Conservation (phyloP, 1,139 yeast species). For the Yarrowia galli region DNA sequence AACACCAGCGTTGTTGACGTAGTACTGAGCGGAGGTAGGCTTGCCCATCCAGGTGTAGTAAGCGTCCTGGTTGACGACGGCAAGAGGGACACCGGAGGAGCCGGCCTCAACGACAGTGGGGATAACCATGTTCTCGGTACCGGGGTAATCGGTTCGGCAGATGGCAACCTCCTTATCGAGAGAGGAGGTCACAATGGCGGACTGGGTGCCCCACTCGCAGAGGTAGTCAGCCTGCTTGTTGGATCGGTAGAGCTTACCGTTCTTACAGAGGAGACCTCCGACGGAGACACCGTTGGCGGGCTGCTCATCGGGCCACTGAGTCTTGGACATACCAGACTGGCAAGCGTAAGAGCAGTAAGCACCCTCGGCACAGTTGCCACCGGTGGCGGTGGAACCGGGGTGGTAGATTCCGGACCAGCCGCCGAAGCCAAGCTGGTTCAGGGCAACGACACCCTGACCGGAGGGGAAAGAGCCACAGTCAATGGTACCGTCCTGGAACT, state of each 20-base stretch:
- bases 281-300: slow-evolving; percentile 87
- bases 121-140: slow-evolving; percentile 96
- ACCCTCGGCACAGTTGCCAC: slow-evolving; percentile 78
- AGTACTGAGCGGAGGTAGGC: slow-evolving; percentile 92
- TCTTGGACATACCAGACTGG: slow-evolving; percentile 95
- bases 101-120: slow-evolving; percentile 87
- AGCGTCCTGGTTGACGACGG: slow-evolving; percentile 77
- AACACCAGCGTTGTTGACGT: slow-evolving; percentile 96
- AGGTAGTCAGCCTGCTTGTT: slow-evolving; percentile 67
- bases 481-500: slow-evolving; percentile 81
- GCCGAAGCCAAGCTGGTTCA: slow-evolving; percentile 81
- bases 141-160: slow-evolving; percentile 99
- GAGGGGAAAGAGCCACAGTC: slow-evolving; percentile 82
- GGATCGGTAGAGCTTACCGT: slow-evolving; percentile 80
- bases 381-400: slow-evolving; percentile 60
- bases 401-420: slow-evolving; percentile 92
- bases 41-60: slow-evolving; percentile 87
- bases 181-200: slow-evolving; percentile 73
- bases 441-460: slow-evolving; percentile 87
- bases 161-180: slow-evolving; percentile 73
- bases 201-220: slow-evolving; percentile 82
- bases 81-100: slow-evolving; percentile 61
- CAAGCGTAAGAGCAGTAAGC: slow-evolving; percentile 96
- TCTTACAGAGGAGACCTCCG: slow-evolving; percentile 85
- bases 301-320: slow-evolving; percentile 91